Evolutionary conservation across 2,329 filamentous ascomycete genomes (phyloP).

Genomic region (Exophiala phaeomuriformis): DNA sequence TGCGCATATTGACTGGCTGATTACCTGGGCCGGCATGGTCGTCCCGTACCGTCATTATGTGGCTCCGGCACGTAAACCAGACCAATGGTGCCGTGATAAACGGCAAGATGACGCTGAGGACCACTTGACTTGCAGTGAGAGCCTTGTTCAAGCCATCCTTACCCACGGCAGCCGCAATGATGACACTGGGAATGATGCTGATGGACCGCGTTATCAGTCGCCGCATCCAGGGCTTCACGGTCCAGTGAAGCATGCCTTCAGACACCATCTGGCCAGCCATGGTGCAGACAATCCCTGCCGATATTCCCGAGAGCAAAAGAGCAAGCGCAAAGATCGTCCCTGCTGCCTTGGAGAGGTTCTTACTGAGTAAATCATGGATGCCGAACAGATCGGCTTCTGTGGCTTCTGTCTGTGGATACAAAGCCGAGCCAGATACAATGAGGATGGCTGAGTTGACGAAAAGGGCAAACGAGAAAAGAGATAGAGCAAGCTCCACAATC

Average conservation of each 20-base stretch:
- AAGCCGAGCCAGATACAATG: constrained; percentile 70
- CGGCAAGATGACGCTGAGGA: constrained; percentile 68
- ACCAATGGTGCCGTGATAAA: constrained; percentile 78
- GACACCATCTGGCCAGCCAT: constrained; percentile 85
- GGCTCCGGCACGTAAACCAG: constrained; percentile 72
- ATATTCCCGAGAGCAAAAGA: constrained; percentile 69
- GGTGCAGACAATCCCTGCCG: constrained; percentile 72
- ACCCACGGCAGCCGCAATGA: constrained; percentile 74
- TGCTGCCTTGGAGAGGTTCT: constrained; percentile 63
- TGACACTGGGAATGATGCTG: constrained; percentile 72
- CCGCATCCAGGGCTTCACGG: constrained; percentile 67
- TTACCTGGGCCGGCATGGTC: constrained; percentile 12
- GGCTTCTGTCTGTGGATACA: constrained; percentile 58
- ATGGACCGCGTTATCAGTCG: constrained; percentile 70
- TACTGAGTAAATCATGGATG: constrained; percentile 66
- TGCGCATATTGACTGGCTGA: constrained; percentile 56
- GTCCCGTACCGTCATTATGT: constrained; percentile 64
- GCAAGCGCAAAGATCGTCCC: constrained; percentile 80
- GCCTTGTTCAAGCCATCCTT: constrained; percentile 62
- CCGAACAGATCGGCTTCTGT: constrained; percentile 70
- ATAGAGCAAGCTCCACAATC: constrained; percentile 61
- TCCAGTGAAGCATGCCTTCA: constrained; percentile 73
- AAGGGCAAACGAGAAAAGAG: constrained; percentile 73
- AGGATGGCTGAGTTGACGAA: constrained; percentile 80
- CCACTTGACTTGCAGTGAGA: constrained; percentile 70